Evolutionary conservation across 306 rosid species (phyloP), one percentile per base, ranked within the genome.

Genomic region (Dalbergia cultrata): DNA sequence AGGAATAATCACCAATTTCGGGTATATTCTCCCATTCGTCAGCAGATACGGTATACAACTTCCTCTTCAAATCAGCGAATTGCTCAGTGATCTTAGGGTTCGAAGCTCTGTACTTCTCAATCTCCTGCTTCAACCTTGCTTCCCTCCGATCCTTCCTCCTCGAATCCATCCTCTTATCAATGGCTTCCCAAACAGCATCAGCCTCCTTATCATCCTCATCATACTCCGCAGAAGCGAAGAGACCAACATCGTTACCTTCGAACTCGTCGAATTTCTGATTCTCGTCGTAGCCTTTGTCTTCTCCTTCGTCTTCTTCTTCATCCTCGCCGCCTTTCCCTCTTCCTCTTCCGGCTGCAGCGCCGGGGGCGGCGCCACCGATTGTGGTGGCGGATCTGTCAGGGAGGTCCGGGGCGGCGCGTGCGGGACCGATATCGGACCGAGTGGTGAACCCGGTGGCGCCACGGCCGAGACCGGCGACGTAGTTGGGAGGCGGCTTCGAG

Each of bases 381-480:
- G 94, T 62, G 0, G 93, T 57, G 2, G 93, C 92, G 1, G 95
- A 90, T 43, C 97, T 72, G 33, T 93, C 95, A 0, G 98, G 98
- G 0, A 94, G 84, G 67, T 94, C 95, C 0, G 98, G 97, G 0
- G 98, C 97, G 1, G 98, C 95, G 0, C 98, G 88, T 4, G 97
- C 98, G 0, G 98, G 94, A 3, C 97, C 97, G 13, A 94, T 94
- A 75, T 94, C 98, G 7, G 97, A 92, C 8, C 97, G 81, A 4
- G 98, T 92, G 13, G 98, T 94, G 78, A 94, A 94, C 0, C 98
- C 97, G 5, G 98, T 94, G 7, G 98, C 98, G 8, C 98, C 98
- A 84, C 98, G 97, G 2, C 98, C 98, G 14, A 94, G 88, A 5
- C 98, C 97, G 5, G 96, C 97, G 6, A 94, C 98, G 65, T 94